phyloP scores from a whole-genome alignment of 768 basidiomycete species.

The Boletus vinaceobasis region DNA sequence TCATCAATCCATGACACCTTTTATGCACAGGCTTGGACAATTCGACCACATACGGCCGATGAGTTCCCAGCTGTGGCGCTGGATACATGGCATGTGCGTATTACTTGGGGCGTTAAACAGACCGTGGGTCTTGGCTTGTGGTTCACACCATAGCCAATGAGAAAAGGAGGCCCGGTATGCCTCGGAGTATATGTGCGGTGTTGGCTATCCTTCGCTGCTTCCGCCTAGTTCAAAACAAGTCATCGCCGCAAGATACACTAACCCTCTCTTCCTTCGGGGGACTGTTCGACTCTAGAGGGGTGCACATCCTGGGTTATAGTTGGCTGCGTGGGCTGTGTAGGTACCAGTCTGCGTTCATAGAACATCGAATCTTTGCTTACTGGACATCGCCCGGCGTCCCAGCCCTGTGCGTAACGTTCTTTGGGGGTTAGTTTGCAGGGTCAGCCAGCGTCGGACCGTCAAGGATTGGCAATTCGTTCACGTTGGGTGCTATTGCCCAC shows the following conservation, averaged over 20 bases:
- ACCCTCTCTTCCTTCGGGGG: neutral
- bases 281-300: slow-evolving; percentile 20
- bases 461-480: neutral
- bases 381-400: neutral
- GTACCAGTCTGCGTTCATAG: slow-evolving; percentile 21
- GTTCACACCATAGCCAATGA: neutral
- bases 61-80: neutral
- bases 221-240: neutral
- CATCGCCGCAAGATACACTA: neutral
- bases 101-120: neutral
- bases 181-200: neutral
- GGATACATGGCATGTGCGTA: neutral
- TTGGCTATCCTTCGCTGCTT: neutral
- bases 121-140: neutral
- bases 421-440: slow-evolving; percentile 43
- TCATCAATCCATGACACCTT: neutral
- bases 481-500: slow-evolving; percentile 56
- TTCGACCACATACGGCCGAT: neutral
- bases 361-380: neutral
- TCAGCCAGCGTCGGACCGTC: too few relatives aligned
- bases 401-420: slow-evolving; percentile 64
- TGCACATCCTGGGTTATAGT: slow-evolving; percentile 55
- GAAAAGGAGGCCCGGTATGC: neutral
- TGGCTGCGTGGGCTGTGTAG: slow-evolving; percentile 72
- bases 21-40: neutral